phyloP scores from a whole-genome alignment of 2,329 filamentous ascomycete genomes.

The Tolypocladium amazonense region DNA sequence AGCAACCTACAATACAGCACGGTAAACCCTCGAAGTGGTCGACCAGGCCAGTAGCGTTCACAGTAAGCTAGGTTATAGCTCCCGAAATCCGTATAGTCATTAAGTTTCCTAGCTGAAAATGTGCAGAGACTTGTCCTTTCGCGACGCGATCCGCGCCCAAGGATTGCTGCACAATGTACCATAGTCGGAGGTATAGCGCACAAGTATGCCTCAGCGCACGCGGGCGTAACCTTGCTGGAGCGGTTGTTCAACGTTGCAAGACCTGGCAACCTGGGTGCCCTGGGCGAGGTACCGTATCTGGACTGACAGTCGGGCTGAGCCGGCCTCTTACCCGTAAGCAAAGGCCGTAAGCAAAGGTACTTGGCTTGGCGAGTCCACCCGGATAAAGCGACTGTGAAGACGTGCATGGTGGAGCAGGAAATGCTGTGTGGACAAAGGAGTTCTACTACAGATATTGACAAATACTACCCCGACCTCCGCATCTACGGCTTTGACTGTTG shows the following conservation, averaged over 20 bases:
- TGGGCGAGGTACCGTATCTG: too few relatives aligned
- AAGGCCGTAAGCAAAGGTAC: neutral
- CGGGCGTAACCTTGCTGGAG: neutral
- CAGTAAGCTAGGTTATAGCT: neutral
- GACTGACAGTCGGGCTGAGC: neutral
- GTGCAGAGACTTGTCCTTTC: neutral
- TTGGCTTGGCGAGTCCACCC: too few relatives aligned
- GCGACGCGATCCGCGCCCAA: neutral
- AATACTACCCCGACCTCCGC: constrained; percentile 21
- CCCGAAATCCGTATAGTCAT: neutral
- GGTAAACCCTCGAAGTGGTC: neutral
- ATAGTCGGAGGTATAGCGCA: too few relatives aligned
- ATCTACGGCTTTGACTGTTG: constrained; percentile 32
- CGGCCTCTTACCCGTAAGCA: neutral
- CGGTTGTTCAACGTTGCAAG: neutral
- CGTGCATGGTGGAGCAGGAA: neutral
- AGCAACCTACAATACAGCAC: neutral
- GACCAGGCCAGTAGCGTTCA: neutral
- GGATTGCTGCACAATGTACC: neutral
- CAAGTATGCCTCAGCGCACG: neutral
- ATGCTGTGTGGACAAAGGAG: constrained; percentile 18
- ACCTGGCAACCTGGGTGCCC: neutral
- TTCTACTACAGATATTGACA: constrained; percentile 38
- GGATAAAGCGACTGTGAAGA: neutral
- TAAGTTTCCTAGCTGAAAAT: neutral